These are phyloP conservation scores for Sarocladiaceae sp. DNA, from an alignment of 2,329 filamentous ascomycete species.

Conservation along the genomic window DNA sequence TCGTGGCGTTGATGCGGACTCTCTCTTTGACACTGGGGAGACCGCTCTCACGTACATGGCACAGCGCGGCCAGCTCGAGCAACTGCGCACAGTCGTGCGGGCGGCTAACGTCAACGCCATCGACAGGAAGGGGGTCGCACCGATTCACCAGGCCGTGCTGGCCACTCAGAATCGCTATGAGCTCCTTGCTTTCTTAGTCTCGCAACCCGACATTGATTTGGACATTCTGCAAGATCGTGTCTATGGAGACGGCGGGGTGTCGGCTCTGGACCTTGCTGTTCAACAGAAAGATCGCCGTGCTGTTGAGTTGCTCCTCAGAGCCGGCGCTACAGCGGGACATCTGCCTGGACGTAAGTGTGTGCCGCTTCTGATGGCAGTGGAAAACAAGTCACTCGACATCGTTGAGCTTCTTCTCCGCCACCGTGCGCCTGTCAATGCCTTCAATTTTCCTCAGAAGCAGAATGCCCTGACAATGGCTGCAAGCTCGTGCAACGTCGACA, in stretches of 20 bases:
- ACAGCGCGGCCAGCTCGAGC: constrained; percentile 11
- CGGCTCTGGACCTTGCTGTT: constrained; percentile 14
- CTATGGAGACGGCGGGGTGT: not conserved
- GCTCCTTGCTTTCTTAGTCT: not conserved
- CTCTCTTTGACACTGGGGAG: not conserved
- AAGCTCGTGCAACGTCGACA: constrained; percentile 11
- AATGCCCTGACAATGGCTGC: constrained; percentile 19
- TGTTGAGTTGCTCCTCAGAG: constrained; percentile 15
- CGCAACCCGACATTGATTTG: constrained; percentile 9
- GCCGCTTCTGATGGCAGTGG: constrained; percentile 13
- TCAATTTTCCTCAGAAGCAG: constrained; percentile 1
- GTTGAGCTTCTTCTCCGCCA: constrained; percentile 14
- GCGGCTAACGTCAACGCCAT: constrained; percentile 11
- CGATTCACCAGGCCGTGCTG: not conserved
- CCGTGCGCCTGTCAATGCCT: constrained; percentile 12
- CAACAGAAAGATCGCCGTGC: constrained; percentile 9
- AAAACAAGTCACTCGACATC: constrained; percentile 9
- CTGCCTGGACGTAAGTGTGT: constrained; percentile 10
- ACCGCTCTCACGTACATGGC: not conserved
- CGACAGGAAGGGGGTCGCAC: not conserved
- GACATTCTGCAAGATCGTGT: not conserved
- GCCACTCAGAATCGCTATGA: not conserved
- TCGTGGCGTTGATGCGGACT: not conserved
- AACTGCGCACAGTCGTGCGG: constrained; percentile 6
- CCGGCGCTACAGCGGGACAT: constrained; percentile 13